phyloP scores from a whole-genome alignment of 306 rosid species.

The Fragaria nilgerrensis region DNA sequence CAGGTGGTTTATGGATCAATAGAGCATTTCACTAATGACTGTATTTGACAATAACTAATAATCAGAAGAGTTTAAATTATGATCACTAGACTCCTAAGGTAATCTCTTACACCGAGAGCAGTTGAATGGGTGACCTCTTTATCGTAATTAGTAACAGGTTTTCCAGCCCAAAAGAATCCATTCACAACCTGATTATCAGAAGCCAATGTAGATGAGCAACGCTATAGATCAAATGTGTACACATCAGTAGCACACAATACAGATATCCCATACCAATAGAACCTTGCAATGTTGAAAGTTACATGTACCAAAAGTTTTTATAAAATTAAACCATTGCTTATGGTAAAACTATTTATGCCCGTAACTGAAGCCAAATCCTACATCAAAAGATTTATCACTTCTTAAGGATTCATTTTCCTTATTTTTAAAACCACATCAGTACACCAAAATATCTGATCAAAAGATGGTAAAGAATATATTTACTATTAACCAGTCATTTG shows the following conservation, averaged over 20 bases:
- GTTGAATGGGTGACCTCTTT: slow-evolving; percentile 60
- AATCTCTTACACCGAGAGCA: slow-evolving; percentile 88
- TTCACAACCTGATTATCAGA: slow-evolving; percentile 73
- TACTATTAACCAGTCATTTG: not conserved
- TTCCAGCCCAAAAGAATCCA: slow-evolving; percentile 97
- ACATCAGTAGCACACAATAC: not conserved
- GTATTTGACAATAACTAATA: slow-evolving; percentile 2
- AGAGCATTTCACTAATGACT: slow-evolving; percentile 19
- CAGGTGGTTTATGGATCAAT: not conserved
- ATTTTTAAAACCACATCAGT: not conserved
- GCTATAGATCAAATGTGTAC: not conserved
- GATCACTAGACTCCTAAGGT: slow-evolving; percentile 16
- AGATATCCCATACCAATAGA: not conserved
- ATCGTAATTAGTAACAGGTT: slow-evolving; percentile 61
- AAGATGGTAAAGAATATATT: not conserved
- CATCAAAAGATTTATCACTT: not conserved
- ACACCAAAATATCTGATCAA: not conserved
- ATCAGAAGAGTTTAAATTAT: slow-evolving; percentile 8
- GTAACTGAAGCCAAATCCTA: slow-evolving; percentile 4
- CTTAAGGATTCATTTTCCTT: not conserved
- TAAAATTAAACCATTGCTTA: not conserved
- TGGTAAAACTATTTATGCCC: not conserved
- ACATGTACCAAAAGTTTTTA: not conserved
- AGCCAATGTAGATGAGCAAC: slow-evolving; percentile 13
- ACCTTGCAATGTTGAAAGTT: not conserved